A percentile compares a stretch with the other conserved stretches of the same genome.
Evolutionary conservation across 345 rosid genomes (phyloP).

Genomic region (Gossypium australe): DNA sequence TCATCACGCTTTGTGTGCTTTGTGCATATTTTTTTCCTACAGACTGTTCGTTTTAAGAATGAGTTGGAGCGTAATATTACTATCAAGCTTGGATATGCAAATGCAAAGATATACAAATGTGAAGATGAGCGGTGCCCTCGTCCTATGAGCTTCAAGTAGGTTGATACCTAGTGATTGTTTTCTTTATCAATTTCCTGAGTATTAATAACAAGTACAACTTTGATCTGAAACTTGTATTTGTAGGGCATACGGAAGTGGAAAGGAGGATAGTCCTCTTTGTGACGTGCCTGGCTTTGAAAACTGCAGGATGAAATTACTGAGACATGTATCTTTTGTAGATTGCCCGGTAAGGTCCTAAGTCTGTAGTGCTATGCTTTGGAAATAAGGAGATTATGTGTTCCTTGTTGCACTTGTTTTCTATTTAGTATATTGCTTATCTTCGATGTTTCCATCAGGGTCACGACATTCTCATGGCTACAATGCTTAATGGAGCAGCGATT

Average conservation of each 20-base stretch:
- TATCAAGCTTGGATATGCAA: conserved; percentile 98
- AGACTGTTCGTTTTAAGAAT: conserved; percentile 97
- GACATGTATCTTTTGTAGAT: conserved; percentile 97
- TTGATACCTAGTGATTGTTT: conserved; percentile 3
- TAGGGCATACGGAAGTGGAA: conserved; percentile 96
- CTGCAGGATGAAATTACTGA: conserved; percentile 73
- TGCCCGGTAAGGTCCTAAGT: conserved; percentile 63
- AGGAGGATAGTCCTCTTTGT: conserved; percentile 88
- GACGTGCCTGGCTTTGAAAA: conserved; percentile 89
- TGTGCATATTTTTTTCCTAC: conserved; percentile 3
- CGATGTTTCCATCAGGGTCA: conserved; percentile 55
- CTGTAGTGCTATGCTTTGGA: neutral
- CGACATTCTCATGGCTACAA: conserved; percentile 99
- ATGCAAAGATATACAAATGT: conserved; percentile 96
- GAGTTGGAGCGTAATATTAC: conserved; percentile 96
- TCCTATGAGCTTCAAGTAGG: conserved; percentile 91
- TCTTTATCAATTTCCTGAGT: neutral
- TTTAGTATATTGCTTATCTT: neutral
- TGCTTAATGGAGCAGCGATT: conserved; percentile 99
- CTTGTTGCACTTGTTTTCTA: neutral
- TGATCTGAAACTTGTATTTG: neutral
- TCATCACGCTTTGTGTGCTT: neutral
- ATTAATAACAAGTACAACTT: neutral
- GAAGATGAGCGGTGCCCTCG: conserved; percentile 93
- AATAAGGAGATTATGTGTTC: neutral